Evolutionary conservation across 2,329 filamentous ascomycete genomes (phyloP), one percentile per base, ranked within the genome.

Genomic region (Trichoderma atrobrunneum): DNA sequence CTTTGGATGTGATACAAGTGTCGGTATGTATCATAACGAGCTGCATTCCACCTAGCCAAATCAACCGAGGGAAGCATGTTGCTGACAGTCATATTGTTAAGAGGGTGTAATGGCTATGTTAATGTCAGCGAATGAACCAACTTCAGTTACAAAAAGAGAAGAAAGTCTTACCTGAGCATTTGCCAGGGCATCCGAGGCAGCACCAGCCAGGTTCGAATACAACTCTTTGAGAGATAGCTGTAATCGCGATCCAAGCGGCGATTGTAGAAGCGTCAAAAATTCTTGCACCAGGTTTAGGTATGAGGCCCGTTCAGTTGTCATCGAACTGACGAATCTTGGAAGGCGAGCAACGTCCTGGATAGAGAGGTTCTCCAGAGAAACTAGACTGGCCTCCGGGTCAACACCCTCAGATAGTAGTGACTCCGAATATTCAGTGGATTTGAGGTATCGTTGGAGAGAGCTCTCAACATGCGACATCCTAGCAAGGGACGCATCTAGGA

Each of bases 11-110:
- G 75, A 43, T 83, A 81, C 2, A 89, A 78, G 5, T 86, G 83
- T 14, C 83, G 76, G 57, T 84, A 84, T 61, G 85, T 80, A 65
- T 91, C 88, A 67, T 87, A 87, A 73, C 86, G 85, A 7, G 80
- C 80, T 16, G 84, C 86, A 14, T 88, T 80, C 87, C 88, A 90
- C 78, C 76, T 82, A 73, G 74, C 82, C 76, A 77, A 78, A 65
- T 77, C 74, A 14, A 76, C 75, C 4, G 76, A 73, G 18, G 84
- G 79, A 34, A 89, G 77, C 3, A 89, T 76, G 7, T 83, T 81
- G 3, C 87, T 79, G n/a, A 89, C 78, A 2, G 84, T 82, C 3
- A 85, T 84, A 75, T 92, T 91, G 73, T 88, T 86, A 21, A 91
- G 79, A 14, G 89, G 85, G 74, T 91, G 88, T 10, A 91, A 78